Evolutionary conservation across 192 early-diverging fungal species (phyloP).

Genomic region (Chytriomyces sp.): DNA sequence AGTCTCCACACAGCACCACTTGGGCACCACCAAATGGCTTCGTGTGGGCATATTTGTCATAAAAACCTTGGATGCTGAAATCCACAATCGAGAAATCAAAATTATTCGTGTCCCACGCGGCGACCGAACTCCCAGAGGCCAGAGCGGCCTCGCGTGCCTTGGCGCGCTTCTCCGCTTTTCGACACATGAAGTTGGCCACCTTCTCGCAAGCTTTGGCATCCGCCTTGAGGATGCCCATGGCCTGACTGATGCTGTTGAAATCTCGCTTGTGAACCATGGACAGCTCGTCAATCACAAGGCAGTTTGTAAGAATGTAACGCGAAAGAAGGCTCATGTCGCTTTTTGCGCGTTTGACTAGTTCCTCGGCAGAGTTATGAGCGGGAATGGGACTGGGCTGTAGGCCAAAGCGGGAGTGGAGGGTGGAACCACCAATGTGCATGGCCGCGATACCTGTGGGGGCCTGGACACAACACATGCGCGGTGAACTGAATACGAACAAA

Average conservation of each 20-base stretch:
- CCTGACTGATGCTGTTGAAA: conserved; percentile 25
- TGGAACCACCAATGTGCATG: conserved; percentile 44
- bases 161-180: neutral
- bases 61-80: neutral
- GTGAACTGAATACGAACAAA: neutral
- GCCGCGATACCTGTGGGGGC: conserved; percentile 54
- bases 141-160: neutral
- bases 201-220: neutral
- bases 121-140: neutral
- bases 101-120: neutral
- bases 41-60: neutral
- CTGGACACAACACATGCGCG: conserved; percentile 25
- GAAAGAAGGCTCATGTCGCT: neutral
- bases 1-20: conserved; percentile 53
- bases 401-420: conserved; percentile 43
- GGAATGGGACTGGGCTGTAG: conserved; percentile 2
- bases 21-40: conserved; percentile 51
- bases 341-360: conserved; percentile 6
- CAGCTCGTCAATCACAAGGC: conserved; percentile 50
- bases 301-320: conserved; percentile 33
- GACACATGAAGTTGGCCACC: neutral
- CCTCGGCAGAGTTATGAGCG: neutral
- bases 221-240: conserved; percentile 13
- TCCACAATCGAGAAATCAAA: neutral
- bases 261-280: conserved; percentile 48